Conservation (phyloP, 2,329 filamentous ascomycete species). For the Colletotrichum australisinense region DNA sequence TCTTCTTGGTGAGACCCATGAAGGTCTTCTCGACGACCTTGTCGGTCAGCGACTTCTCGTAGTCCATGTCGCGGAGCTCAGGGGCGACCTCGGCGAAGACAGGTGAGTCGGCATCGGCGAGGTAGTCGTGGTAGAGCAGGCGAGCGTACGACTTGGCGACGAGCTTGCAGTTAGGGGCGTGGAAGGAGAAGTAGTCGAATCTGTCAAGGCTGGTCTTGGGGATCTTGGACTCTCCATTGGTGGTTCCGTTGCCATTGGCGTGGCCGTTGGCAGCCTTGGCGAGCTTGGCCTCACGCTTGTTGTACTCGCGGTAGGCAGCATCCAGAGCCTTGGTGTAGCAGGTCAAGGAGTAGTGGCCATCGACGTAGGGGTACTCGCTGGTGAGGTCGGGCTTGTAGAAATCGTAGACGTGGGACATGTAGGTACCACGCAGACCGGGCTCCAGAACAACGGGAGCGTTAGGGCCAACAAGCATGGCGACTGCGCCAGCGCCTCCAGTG, state of each 20-base stretch:
- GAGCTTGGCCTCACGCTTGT: slow-evolving; percentile 75
- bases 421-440: slow-evolving; percentile 81
- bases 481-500: slow-evolving; percentile 82
- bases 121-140: slow-evolving; percentile 87
- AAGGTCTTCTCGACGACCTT: slow-evolving; percentile 90
- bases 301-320: slow-evolving; percentile 84
- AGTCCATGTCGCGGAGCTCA: slow-evolving; percentile 82
- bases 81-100: slow-evolving; percentile 80
- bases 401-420: slow-evolving; percentile 88
- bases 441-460: slow-evolving; percentile 82
- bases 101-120: slow-evolving; percentile 73
- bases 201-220: slow-evolving; percentile 77
- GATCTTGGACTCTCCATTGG: slow-evolving; percentile 41
- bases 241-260: slow-evolving; percentile 54
- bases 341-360: slow-evolving; percentile 84
- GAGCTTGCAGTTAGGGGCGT: slow-evolving; percentile 88
- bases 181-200: slow-evolving; percentile 87
- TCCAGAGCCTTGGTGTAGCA: slow-evolving; percentile 88
- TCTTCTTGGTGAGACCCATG: slow-evolving; percentile 86
- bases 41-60: slow-evolving; percentile 82
- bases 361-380: slow-evolving; percentile 88
- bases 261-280: slow-evolving; percentile 67
- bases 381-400: slow-evolving; percentile 92
- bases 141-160: slow-evolving; percentile 88
- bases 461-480: slow-evolving; percentile 83